phyloP scores from a whole-genome alignment of 768 basidiomycete species.

The Cyclocybe aegerita region DNA sequence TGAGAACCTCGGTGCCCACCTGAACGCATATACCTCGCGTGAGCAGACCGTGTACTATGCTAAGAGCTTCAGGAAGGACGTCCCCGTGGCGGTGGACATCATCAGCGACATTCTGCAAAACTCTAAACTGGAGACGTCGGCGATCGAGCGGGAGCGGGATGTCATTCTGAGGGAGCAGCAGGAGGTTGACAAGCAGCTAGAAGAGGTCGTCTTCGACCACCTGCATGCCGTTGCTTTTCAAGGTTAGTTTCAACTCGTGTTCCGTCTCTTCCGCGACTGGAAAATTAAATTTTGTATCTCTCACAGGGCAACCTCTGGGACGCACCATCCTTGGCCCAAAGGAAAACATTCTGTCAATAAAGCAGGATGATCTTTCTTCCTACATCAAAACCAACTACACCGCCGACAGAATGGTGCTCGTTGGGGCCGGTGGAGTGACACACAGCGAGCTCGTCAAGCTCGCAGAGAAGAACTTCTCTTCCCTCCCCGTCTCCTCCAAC shows the following conservation, averaged over 20 bases:
- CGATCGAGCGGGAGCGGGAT: slow-evolving; percentile 94
- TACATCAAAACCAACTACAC: slow-evolving; percentile 99
- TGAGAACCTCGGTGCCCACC: slow-evolving; percentile 94
- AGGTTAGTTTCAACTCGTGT: slow-evolving; percentile 47
- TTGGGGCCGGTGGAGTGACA: slow-evolving; percentile 94
- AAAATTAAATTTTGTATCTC: not conserved
- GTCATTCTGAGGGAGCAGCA: slow-evolving; percentile 97
- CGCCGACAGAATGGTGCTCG: slow-evolving; percentile 98
- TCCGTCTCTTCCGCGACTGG: slow-evolving; percentile 4
- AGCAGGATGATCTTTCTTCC: slow-evolving; percentile 78
- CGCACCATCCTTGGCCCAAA: slow-evolving; percentile 98
- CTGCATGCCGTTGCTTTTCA: slow-evolving; percentile 96
- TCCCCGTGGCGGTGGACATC: slow-evolving; percentile 88
- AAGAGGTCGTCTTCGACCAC: slow-evolving; percentile 99
- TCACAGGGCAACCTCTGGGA: slow-evolving; percentile 86
- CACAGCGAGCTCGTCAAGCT: slow-evolving; percentile 92
- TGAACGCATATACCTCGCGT: slow-evolving; percentile 97
- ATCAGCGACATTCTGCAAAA: slow-evolving; percentile 98
- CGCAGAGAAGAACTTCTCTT: slow-evolving; percentile 90
- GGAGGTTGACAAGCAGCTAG: slow-evolving; percentile 97
- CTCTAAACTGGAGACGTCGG: slow-evolving; percentile 83
- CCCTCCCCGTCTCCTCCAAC: slow-evolving; percentile 81
- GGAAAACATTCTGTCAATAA: slow-evolving; percentile 93
- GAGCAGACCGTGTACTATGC: slow-evolving; percentile 99
- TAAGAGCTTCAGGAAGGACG: slow-evolving; percentile 97